Conservation (phyloP, 768 basidiomycete species). For the Russula ochroleuca region DNA sequence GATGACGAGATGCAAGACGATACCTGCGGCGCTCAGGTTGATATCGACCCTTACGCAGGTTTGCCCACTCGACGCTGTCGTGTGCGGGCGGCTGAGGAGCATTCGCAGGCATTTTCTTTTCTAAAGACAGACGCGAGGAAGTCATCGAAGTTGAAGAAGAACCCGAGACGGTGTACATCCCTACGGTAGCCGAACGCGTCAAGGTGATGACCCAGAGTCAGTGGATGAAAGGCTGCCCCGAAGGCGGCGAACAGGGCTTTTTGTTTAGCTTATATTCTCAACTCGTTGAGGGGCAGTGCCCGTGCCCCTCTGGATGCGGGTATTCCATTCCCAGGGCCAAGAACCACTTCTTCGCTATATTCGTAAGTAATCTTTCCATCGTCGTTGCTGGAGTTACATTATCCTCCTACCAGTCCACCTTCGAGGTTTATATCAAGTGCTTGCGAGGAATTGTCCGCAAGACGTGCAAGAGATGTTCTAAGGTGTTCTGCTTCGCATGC, state of each 20-base stretch:
- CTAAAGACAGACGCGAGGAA: conserved; percentile 87
- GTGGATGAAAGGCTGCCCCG: conserved; percentile 98
- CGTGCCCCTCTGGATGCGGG: conserved; percentile 76
- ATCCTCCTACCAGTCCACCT: conserved; percentile 53
- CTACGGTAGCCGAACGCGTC: conserved; percentile 43
- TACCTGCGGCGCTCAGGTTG: conserved; percentile 41
- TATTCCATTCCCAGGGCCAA: conserved; percentile 55
- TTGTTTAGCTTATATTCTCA: conserved; percentile 81
- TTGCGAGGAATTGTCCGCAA: conserved; percentile 54
- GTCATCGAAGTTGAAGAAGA: conserved; percentile 89
- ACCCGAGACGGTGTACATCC: conserved; percentile 48
- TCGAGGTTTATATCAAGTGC: conserved; percentile 62
- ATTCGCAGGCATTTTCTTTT: conserved; percentile 80
- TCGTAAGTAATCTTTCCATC: conserved; percentile 49
- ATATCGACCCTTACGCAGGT: conserved; percentile 90
- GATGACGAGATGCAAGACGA: conserved; percentile 56
- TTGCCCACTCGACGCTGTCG: conserved; percentile 25
- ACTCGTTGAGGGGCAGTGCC: conserved; percentile 56
- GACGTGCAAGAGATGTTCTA: conserved; percentile 45
- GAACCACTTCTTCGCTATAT: conserved; percentile 77
- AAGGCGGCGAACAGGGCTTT: conserved; percentile 85
- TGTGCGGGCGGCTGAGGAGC: conserved; percentile 15
- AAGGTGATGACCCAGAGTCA: conserved; percentile 82
- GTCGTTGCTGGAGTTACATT: conserved; percentile 23
- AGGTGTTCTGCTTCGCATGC: conserved; percentile 44